Base-by-base conservation (phyloP, 495 filamentous ascomycete genomes). In the Talaromyces borbonicus region DNA sequence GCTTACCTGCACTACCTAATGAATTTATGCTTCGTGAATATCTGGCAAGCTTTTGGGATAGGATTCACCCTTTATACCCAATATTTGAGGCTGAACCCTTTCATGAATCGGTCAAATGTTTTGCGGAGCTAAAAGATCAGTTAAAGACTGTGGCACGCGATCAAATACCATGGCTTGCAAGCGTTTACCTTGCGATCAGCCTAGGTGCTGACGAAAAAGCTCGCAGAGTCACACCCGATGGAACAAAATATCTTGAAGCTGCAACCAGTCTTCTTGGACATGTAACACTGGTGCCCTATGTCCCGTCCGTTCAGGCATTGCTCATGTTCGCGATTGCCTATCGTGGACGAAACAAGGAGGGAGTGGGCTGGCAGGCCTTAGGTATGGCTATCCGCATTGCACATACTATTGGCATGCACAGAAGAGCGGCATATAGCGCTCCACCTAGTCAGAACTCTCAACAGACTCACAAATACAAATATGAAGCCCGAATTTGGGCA, bases 331-430 rank as follows among this genome's bases (percentile, higher is more conserved):
- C 39, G 24, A 27, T 42, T 42, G 39, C 23, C n/a, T 42, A 42
- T 22, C 39, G 39, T 42, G 39, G 39, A 8, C 39, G 39, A 1
- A 42, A 42, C 12, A 20, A 42, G 27, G 39, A 42, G 27, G 39
- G 39, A 26, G n/a, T 42, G 39, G 39, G 39, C 14, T 42, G 39
- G 39, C 39, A 42, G 22, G 49, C 49, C 25, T 30, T 55, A 5
- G 49, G 52, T 4, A 44, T 49, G 20, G 52, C 52, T 16, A 55
- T 55, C 23, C 33, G 52, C 15, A 29, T 55, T 22, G 52, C 52
- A 3, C 49, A 52, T 31, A 49, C 52, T 9, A 46, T 40, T 5
- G 53, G 49, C 4, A 30, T 52, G 5, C 51, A 55, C 25, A 20
- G 37, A 9, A 41, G 39, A 42, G 39, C 39, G n/a, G 23, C 23